phyloP scores from a whole-genome alignment of 169 alveolate species.

The Perkinsus olseni region DNA sequence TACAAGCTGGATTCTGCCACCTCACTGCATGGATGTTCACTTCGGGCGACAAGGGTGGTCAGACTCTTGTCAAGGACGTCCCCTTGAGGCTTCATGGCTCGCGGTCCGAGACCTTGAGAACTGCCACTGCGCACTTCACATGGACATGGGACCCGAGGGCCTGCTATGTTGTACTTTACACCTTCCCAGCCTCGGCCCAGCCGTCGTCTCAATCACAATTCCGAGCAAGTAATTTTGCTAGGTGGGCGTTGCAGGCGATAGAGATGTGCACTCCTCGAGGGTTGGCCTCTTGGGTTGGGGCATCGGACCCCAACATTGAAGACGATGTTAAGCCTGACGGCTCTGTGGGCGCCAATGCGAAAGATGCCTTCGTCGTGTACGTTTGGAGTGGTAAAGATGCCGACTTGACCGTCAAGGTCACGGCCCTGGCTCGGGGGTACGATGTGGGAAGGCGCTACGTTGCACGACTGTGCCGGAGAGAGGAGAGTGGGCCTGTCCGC shows the following conservation, averaged over 20 bases:
- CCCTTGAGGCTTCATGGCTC: background rate
- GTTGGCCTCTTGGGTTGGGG: background rate
- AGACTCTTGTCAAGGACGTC: background rate
- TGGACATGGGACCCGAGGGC: background rate
- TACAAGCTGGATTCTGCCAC: background rate
- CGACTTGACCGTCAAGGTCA: background rate
- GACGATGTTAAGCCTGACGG: background rate
- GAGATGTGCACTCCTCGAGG: background rate
- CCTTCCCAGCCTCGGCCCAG: background rate
- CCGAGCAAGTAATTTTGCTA: background rate
- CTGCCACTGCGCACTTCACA: background rate
- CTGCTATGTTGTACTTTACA: background rate
- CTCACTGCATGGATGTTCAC: background rate
- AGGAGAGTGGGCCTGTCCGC: too few species aligned
- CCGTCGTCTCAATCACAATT: background rate
- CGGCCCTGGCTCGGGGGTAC: background rate
- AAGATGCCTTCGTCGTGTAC: background rate
- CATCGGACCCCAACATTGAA: background rate
- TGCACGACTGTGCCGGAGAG: background rate
- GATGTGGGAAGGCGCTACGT: background rate
- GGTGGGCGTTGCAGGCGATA: background rate
- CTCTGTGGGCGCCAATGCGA: background rate
- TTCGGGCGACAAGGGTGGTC: background rate
- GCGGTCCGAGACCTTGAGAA: background rate
- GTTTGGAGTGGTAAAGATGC: background rate